A percentile compares a stretch with the other conserved stretches of the same genome.
Evolutionary conservation across 2,329 filamentous ascomycete genomes (phyloP).

Genomic region (Fusarium circinatum): DNA sequence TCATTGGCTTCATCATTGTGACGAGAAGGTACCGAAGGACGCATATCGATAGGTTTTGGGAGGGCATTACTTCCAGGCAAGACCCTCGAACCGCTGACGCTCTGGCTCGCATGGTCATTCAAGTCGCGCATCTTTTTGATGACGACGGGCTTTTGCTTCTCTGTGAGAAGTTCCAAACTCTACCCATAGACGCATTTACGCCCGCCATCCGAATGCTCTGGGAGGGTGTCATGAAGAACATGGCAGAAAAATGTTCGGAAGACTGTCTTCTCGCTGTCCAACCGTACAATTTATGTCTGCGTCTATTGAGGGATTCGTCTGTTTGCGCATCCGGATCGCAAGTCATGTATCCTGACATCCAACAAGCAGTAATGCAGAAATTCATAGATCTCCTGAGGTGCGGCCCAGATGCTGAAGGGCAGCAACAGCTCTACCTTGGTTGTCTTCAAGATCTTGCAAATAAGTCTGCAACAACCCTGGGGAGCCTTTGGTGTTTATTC

Average conservation of each 20-base stretch:
- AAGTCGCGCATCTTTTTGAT: conserved; percentile 60
- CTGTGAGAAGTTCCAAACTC: conserved; percentile 73
- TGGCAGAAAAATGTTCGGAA: conserved; percentile 57
- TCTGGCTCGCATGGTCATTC: conserved; percentile 72
- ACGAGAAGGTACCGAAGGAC: conserved; percentile 76
- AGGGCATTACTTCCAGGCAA: conserved; percentile 80
- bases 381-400: conserved; percentile 68
- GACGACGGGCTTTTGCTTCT: conserved; percentile 68
- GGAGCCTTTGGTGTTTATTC: conserved; percentile 75
- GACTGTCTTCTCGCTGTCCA: conserved; percentile 51
- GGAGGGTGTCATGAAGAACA: conserved; percentile 63
- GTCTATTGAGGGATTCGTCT: conserved; percentile 78
- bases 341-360: conserved; percentile 69
- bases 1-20: conserved; percentile 87
- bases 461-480: conserved; percentile 72
- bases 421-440: conserved; percentile 69
- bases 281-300: conserved; percentile 66
- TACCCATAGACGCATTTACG: conserved; percentile 73
- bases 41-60: conserved; percentile 86
- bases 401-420: conserved; percentile 65
- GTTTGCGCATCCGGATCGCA: conserved; percentile 63
- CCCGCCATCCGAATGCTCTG: conserved; percentile 70
- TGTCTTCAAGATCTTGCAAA: conserved; percentile 76
- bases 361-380: conserved; percentile 70
- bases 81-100: conserved; percentile 88